Percentiles rank a stretch among this genome's conserved stretches.
Evolutionary conservation across 306 rosid species (phyloP).

Genomic region (Fragaria nilgerrensis): DNA sequence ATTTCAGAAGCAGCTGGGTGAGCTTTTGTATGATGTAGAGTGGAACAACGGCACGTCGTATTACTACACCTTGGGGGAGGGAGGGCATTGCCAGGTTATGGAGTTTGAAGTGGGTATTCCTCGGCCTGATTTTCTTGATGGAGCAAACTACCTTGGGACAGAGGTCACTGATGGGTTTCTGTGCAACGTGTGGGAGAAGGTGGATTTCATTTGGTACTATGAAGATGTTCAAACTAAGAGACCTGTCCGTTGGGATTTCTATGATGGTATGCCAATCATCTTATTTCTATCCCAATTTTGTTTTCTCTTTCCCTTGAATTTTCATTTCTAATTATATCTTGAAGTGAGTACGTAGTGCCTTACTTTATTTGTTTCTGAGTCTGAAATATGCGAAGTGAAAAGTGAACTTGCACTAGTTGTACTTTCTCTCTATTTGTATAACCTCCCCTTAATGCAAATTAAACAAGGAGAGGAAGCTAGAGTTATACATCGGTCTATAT

Average conservation of each 20-base stretch:
- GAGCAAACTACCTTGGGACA: constrained; percentile 47
- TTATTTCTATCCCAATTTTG: background rate
- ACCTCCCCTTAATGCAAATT: background rate
- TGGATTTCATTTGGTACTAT: constrained; percentile 20
- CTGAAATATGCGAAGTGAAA: background rate
- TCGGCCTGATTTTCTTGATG: constrained; percentile 45
- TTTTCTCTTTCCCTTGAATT: background rate
- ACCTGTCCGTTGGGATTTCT: constrained; percentile 28
- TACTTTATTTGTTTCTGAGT: background rate
- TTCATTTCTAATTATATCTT: background rate
- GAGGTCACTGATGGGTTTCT: constrained; percentile 40
- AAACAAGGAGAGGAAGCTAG: background rate
- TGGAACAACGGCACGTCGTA: constrained; percentile 59
- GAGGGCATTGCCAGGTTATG: constrained; percentile 20
- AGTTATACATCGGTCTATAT: background rate
- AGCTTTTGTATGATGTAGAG: constrained; percentile 37
- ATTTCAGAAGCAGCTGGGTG: constrained; percentile 33
- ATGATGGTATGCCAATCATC: background rate
- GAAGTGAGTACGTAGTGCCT: no score
- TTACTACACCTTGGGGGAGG: constrained; percentile 33
- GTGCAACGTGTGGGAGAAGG: constrained; percentile 31
- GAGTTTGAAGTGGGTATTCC: constrained; percentile 45
- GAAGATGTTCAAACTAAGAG: constrained; percentile 29
- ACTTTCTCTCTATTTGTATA: background rate
- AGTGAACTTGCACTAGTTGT: background rate